Base-by-base conservation (phyloP, 371 early-diverging fungal species). In the Rhizopus microsporus region DNA sequence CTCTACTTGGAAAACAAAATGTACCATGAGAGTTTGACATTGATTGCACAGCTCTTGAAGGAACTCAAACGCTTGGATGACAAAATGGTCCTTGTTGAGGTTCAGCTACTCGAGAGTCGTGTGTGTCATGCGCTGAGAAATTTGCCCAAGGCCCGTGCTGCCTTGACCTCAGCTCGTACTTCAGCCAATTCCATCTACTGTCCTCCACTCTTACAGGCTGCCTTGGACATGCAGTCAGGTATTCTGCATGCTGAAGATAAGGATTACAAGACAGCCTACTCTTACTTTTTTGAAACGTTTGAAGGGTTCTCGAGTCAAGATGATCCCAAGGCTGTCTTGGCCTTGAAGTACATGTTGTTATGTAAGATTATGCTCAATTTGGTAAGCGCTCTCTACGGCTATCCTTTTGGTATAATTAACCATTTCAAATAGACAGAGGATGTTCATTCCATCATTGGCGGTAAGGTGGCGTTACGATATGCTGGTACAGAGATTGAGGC, bases 61-160 rank as follows among this genome's bases (percentile, higher is more conserved):
- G 97, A 96, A 78, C 84, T 99, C 23, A 99, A 98, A 81, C 93
- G 94, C 38, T 76, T 98, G 61, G 99, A 99, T 82, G 99, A 99
- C 82, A 98, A 98, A 77, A 91, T 93, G 87, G 92, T 94, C 16
- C 72, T 99, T 55, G 93, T 99, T 40, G 98, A 98, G 71, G 98
- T 99, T 6, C 97, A 96, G 62, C 69, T 98, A 58, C 74, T 98
- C 52, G 99, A 99, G 76, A 94, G 94, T 71, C 86, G 93, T 60
- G 95, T 91, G 8, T 98, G 90, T 72, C 94, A 96, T 71, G 95
- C 95, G 2, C 75, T 97, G 44, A 78, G 93, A 57, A 98, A 99
- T 69, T 60, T 97, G 51, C 88, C 99, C 38, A 97, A 97, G 74
- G 84, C 98, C 15, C 87, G 95, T 64, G 98, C 99, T 34, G 93